Evolutionary conservation across 2,329 filamentous ascomycete species (phyloP), one percentile per base, ranked within the genome.

Genomic region (Hypoxylon sp.): DNA sequence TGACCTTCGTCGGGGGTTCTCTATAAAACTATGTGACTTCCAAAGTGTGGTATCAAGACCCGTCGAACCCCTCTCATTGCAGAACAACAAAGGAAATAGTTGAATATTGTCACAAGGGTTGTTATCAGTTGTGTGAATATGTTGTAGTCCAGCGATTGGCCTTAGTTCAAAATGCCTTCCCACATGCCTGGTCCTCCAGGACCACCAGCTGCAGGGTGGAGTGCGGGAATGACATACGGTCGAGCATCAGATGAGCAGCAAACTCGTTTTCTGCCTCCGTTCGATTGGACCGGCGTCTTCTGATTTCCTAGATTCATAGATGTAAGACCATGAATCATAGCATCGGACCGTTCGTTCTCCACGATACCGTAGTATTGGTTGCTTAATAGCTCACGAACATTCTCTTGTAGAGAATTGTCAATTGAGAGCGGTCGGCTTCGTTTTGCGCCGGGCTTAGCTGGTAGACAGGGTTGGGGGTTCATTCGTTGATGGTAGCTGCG

Each of bases 161-260:
- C 57, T 51, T 81, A 88, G 76, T 86, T 85, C 70, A 91, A 80
- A 69, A 91, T 88, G 60, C 85, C 87, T 65, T 86, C 83, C 89
- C 90, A 91, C 87, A 91, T 90, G 57, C 89, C 88, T 41, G 87
- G 86, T 36, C 86, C 87, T 46, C 83, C 83, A 32, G 84, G 78
- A 50, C 79, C 85, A 65, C 82, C 84, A 63, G 85, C 80, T 45
- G 82, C 82, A 49, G 84, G 81, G 72, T 87, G 85, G 46, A 85
- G 76, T 21, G 81, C 77, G 46, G 82, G 79, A 66, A 84, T 81
- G 67, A 80, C 79, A 74, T 85, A 85, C 43, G 81, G 78, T 65
- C 80, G 82, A 19, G 82, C 87, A 77, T 91, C 88, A 13, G 86
- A 82, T 48, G 88, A 86, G 79, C 88, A 91, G 80, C 90, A 91